Evolutionary conservation across 192 early-diverging fungal species (phyloP).

Genomic region (Entrophospora sp.): DNA sequence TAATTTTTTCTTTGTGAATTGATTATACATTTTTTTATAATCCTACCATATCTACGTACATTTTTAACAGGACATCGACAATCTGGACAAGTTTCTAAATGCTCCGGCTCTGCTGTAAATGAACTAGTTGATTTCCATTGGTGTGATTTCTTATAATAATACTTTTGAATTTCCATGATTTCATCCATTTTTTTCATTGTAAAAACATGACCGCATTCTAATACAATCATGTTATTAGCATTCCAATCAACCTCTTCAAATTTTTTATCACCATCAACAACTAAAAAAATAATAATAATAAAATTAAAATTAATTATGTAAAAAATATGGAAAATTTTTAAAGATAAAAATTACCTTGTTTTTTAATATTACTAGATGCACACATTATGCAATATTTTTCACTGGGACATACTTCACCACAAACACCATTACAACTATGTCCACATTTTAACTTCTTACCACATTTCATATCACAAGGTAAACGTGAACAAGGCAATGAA

Average conservation of each 20-base stretch:
- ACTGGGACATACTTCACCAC: conserved; percentile 30
- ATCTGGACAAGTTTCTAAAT: too few relatives aligned
- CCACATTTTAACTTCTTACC: conserved; percentile 31
- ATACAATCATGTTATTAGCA: conserved; percentile 34
- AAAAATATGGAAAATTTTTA: too few relatives aligned
- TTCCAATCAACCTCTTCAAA: conserved; percentile 34
- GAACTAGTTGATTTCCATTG: too few relatives aligned
- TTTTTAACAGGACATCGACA: too few relatives aligned
- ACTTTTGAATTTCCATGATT: conserved; percentile 29
- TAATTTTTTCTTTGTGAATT: too few relatives aligned
- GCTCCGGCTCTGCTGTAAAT: too few relatives aligned
- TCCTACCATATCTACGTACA: too few relatives aligned
- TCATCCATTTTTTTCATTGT: conserved; percentile 45
- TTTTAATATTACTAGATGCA: conserved; percentile 8
- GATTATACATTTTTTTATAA: too few relatives aligned
- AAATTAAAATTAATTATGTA: too few relatives aligned
- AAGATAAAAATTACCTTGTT: too few relatives aligned
- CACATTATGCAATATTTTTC: conserved; percentile 29
- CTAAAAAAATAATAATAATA: too few relatives aligned
- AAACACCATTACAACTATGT: conserved; percentile 38
- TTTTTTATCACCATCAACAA: conserved; percentile 19
- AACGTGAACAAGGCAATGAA: conserved; percentile 42
- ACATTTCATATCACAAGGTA: conserved; percentile 50
- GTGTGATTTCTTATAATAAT: too few relatives aligned
- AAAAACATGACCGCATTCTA: conserved; percentile 40